These are phyloP conservation scores for Blepharisma undulans DNA, from an alignment of 169 alveolate genomes.

Conservation along the genomic window DNA sequence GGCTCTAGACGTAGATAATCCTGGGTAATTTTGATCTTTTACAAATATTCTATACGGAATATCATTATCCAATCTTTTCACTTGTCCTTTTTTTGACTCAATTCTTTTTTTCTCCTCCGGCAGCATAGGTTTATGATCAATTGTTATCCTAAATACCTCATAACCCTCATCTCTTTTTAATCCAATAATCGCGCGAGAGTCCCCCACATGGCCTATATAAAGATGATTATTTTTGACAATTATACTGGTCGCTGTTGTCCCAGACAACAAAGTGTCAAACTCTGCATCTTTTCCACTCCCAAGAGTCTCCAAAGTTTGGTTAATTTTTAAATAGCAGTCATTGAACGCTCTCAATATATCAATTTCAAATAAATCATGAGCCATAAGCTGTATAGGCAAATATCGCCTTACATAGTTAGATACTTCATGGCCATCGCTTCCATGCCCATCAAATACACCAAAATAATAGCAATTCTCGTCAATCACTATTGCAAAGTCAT, in stretches of 20 bases:
- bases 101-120: slow-evolving; percentile 73
- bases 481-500: slow-evolving; percentile 74
- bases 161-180: not conserved
- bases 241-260: slow-evolving; percentile 64
- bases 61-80: slow-evolving; percentile 80
- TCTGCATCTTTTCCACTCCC: not conserved
- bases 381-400: not conserved
- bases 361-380: not conserved
- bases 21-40: slow-evolving; percentile 76
- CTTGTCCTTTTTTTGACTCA: slow-evolving; percentile 71
- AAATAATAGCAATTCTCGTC: slow-evolving; percentile 68
- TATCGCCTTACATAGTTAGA: slow-evolving; percentile 69
- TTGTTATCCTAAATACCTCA: slow-evolving; percentile 45
- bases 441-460: slow-evolving; percentile 92
- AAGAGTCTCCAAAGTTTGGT: not conserved
- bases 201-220: slow-evolving; percentile 64
- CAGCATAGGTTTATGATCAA: slow-evolving; percentile 81
- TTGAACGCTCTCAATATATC: not conserved
- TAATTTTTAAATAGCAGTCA: not conserved
- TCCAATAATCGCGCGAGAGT: slow-evolving; percentile 65
- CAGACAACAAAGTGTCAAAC: slow-evolving; percentile 51
- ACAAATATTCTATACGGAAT: slow-evolving; percentile 87
- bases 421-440: slow-evolving; percentile 89
- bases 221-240: slow-evolving; percentile 31
- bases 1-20: slow-evolving; percentile 91